Percentiles rank a stretch among this genome's conserved stretches.
These are phyloP conservation scores for Solanum infundibuliforme DNA, from an alignment of 257 asterid species.

Conservation along the genomic window DNA sequence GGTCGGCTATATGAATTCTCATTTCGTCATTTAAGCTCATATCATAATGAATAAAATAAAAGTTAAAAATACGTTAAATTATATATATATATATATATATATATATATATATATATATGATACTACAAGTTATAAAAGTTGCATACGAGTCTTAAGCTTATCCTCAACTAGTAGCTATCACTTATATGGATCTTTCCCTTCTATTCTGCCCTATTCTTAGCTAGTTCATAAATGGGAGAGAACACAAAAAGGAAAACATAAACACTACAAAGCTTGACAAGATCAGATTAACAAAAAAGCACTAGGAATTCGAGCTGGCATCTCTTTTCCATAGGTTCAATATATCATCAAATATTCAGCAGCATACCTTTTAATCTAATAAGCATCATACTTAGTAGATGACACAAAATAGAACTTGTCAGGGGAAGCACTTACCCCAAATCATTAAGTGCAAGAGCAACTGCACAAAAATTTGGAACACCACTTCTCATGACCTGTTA, in stretches of 20 bases:
- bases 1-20: background rate
- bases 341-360: background rate
- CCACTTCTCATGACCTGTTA: constrained; percentile 93
- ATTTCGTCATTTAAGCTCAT: background rate
- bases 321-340: background rate
- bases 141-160: background rate
- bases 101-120: background rate
- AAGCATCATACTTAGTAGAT: background rate
- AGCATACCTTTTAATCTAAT: background rate
- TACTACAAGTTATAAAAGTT: background rate
- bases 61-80: background rate
- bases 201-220: background rate
- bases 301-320: background rate
- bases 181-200: background rate
- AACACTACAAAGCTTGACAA: background rate
- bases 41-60: background rate
- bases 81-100: background rate
- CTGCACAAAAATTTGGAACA: constrained; percentile 92
- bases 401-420: background rate
- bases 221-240: background rate
- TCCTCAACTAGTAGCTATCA: background rate
- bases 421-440: constrained; percentile 58
- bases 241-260: background rate
- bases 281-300: background rate
- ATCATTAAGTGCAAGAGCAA: constrained; percentile 84